Percentiles rank a stretch among this genome's conserved stretches.
phyloP scores from a whole-genome alignment of 306 rosid genomes.

The Bauhinia variegata region DNA sequence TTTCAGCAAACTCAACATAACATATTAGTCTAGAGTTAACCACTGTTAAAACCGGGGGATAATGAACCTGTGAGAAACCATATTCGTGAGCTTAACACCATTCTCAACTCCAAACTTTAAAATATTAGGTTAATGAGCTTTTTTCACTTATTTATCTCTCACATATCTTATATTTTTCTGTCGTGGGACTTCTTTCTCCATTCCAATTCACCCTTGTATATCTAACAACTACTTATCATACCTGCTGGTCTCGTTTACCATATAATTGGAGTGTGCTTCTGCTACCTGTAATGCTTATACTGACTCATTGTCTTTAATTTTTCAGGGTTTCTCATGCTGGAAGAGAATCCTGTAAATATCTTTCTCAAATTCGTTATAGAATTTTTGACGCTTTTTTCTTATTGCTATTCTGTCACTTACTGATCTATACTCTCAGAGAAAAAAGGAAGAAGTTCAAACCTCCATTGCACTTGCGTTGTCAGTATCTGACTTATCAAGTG shows the following conservation, averaged over 20 bases:
- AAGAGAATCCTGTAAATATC: not conserved
- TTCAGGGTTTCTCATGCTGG: not conserved
- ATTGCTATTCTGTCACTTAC: conserved; percentile 1
- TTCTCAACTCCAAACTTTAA: no score
- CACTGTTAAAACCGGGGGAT: no score
- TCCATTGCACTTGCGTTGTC: conserved; percentile 49
- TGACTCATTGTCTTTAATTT: not conserved
- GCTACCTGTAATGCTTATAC: not conserved
- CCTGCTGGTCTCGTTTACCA: no score
- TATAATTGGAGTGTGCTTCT: conserved; percentile 2
- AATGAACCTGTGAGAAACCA: no score
- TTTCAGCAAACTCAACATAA: conserved; percentile 17
- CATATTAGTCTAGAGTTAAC: not conserved
- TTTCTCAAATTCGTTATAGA: conserved; percentile 18
- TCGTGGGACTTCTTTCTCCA: no score
- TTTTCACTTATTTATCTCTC: no score
- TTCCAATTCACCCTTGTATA: no score
- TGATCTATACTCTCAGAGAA: conserved; percentile 3
- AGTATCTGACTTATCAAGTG: conserved; percentile 54
- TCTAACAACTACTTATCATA: no score
- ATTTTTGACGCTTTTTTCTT: conserved; percentile 13
- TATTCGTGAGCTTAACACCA: no score
- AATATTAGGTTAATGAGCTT: no score
- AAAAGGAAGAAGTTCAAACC: conserved; percentile 47
- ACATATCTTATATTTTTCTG: no score